phyloP scores from a whole-genome alignment of 148 eudicot species.

The Vaccinium darrowii region DNA sequence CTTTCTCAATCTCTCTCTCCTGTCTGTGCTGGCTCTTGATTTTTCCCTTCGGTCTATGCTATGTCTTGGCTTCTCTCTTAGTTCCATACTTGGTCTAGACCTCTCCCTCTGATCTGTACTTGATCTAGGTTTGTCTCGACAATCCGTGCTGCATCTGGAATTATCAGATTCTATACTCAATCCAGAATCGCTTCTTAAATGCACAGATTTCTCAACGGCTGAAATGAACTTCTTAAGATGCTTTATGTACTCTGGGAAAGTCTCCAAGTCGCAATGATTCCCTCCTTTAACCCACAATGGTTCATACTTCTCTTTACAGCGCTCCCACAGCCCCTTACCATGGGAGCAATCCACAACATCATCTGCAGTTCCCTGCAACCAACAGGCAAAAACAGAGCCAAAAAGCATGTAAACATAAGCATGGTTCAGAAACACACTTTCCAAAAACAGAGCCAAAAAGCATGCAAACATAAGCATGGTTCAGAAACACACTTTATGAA shows the following conservation, averaged over 20 bases:
- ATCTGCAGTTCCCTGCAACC: constrained; percentile 61
- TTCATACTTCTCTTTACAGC: constrained; percentile 67
- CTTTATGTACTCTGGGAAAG: constrained; percentile 59
- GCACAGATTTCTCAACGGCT: constrained; percentile 46
- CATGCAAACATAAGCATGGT: neutral
- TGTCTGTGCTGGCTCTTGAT: constrained; percentile 52
- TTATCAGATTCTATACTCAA: constrained; percentile 51
- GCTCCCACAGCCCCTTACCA: constrained; percentile 70
- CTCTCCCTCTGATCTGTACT: constrained; percentile 76
- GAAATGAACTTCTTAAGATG: constrained; percentile 64
- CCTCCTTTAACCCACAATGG: constrained; percentile 75
- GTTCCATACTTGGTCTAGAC: constrained; percentile 60
- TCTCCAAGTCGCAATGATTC: constrained; percentile 64
- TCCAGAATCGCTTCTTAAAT: constrained; percentile 43
- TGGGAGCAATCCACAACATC: constrained; percentile 72
- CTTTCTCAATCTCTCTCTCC: constrained; percentile 53
- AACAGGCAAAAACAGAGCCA: neutral
- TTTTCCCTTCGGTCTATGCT: constrained; percentile 54
- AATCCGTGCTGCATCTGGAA: constrained; percentile 53
- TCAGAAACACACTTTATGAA: neutral
- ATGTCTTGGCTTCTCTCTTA: constrained; percentile 58
- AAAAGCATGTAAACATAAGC: neutral
- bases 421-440: neutral
- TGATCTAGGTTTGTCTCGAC: constrained; percentile 53
- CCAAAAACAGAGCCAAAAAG: neutral